Evolutionary conservation across 495 filamentous ascomycete species (phyloP).

Genomic region (Penicillium riverlandense): DNA sequence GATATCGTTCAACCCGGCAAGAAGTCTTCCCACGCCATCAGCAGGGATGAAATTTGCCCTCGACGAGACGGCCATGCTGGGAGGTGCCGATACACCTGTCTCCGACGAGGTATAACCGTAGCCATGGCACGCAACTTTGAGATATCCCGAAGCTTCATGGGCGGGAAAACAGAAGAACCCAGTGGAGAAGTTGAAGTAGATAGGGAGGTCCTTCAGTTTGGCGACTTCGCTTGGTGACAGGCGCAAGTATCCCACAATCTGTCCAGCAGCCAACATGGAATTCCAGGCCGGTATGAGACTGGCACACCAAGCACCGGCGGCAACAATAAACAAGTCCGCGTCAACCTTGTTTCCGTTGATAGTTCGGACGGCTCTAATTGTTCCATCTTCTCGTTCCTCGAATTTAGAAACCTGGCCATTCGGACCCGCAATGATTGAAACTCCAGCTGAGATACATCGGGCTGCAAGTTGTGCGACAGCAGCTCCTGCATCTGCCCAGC

Average conservation of each 20-base stretch:
- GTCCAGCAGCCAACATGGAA: conserved; percentile 62
- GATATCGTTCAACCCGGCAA: conserved; percentile 47
- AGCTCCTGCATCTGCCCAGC: conserved; percentile 71
- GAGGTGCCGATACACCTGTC: conserved; percentile 16
- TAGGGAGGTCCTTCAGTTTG: conserved; percentile 51
- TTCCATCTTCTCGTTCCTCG: conserved; percentile 25
- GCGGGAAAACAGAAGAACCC: conserved; percentile 78
- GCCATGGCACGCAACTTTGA: conserved; percentile 74
- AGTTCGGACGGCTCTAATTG: conserved; percentile 14
- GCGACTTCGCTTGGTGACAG: conserved; percentile 57
- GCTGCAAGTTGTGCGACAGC: conserved; percentile 51
- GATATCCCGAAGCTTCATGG: conserved; percentile 17
- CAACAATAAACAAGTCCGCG: conserved; percentile 66
- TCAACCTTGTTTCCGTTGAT: conserved; percentile 39
- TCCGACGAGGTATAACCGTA: conserved; percentile 53
- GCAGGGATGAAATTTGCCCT: conserved; percentile 35
- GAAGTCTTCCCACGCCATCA: conserved; percentile 50
- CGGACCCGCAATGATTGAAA: conserved; percentile 23
- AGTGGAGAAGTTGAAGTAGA: conserved; percentile 67
- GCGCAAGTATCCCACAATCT: conserved; percentile 63
- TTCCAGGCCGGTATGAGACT: conserved; percentile 62
- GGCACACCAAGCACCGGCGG: conserved; percentile 75
- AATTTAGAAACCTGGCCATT: conserved; percentile 22
- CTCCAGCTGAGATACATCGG: conserved; percentile 20
- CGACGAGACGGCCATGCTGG: conserved; percentile 12